Percentiles rank a stretch among this genome's conserved stretches.
These are phyloP conservation scores for Grosmannia huntii DNA, from an alignment of 2,329 filamentous ascomycete genomes.

Conservation along the genomic window DNA sequence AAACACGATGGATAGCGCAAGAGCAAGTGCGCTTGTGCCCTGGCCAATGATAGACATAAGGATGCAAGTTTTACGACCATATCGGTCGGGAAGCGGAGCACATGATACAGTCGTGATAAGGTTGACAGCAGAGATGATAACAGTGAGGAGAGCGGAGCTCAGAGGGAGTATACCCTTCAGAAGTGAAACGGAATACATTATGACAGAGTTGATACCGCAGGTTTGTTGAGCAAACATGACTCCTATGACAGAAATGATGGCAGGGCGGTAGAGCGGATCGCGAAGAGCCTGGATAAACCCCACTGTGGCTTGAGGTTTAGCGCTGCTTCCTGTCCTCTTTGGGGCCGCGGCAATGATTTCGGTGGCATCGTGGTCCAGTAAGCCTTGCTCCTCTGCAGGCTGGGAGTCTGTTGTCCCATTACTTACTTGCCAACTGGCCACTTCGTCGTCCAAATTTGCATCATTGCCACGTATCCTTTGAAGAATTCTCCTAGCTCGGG, in stretches of 20 bases:
- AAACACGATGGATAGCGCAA: slow-evolving; percentile 70
- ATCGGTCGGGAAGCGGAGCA: slow-evolving; percentile 72
- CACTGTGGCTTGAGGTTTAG: slow-evolving; percentile 24
- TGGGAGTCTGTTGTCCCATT: slow-evolving; percentile 26
- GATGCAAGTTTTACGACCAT: slow-evolving; percentile 78
- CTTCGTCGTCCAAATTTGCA: slow-evolving; percentile 61
- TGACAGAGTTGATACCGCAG: slow-evolving; percentile 88
- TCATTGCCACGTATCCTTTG: slow-evolving; percentile 62
- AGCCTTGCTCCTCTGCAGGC: slow-evolving; percentile 51
- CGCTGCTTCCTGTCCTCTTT: slow-evolving; percentile 1
- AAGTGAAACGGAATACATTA: slow-evolving; percentile 96
- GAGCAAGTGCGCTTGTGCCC: slow-evolving; percentile 60
- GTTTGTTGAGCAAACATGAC: slow-evolving; percentile 91
- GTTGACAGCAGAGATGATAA: slow-evolving; percentile 77
- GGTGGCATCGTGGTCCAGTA: slow-evolving; percentile 36
- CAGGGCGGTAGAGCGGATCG: slow-evolving; percentile 55
- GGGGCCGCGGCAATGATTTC: slow-evolving; percentile 12
- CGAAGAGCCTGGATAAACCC: slow-evolving; percentile 53
- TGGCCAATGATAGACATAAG: slow-evolving; percentile 75
- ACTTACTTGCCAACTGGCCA: slow-evolving; percentile 43
- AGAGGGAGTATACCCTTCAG: slow-evolving; percentile 69
- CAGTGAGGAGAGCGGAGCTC: slow-evolving; percentile 72
- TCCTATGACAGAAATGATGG: slow-evolving; percentile 71
- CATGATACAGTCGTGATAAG: slow-evolving; percentile 69
- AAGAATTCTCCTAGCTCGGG: slow-evolving; percentile 52